Conservation (phyloP, 768 basidiomycete species). For the Coprinopsis cinerea region DNA sequence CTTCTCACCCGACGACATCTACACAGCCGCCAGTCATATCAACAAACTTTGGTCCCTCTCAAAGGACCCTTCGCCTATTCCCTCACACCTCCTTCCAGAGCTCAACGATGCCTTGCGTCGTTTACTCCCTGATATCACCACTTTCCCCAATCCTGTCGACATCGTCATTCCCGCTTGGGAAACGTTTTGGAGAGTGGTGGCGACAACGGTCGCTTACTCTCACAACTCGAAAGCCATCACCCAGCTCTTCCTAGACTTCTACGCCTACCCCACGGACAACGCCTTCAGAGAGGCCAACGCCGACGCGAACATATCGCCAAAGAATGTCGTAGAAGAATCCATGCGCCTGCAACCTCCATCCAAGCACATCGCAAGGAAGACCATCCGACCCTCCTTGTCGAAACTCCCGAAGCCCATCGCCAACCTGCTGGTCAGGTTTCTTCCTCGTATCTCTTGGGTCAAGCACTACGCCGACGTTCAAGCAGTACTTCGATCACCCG, state of each 20-base stretch:
- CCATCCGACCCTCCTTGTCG: slow-evolving; percentile 1
- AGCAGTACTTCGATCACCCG: slow-evolving; percentile 24
- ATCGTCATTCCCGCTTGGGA: slow-evolving; percentile 57
- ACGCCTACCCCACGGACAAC: slow-evolving; percentile 21
- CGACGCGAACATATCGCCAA: slow-evolving; percentile 21
- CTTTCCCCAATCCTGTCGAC: slow-evolving; percentile 38
- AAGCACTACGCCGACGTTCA: slow-evolving; percentile 31
- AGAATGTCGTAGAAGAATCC: slow-evolving; percentile 35
- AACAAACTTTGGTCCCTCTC: slow-evolving; percentile 43
- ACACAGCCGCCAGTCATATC: slow-evolving; percentile 33
- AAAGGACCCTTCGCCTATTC: slow-evolving; percentile 28
- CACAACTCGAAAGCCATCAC: slow-evolving; percentile 19
- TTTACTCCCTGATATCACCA: slow-evolving; percentile 32
- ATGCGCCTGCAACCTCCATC: slow-evolving; percentile 50
- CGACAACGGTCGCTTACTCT: slow-evolving; percentile 34
- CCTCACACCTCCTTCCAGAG: slow-evolving; percentile 23
- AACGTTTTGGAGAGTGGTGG: slow-evolving; percentile 56
- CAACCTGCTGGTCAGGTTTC: not conserved
- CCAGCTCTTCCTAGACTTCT: slow-evolving; percentile 31
- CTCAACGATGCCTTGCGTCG: slow-evolving; percentile 31
- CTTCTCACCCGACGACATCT: slow-evolving; percentile 28
- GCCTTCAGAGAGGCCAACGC: slow-evolving; percentile 22
- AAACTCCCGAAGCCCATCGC: slow-evolving; percentile 4
- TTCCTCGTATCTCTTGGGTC: not conserved
- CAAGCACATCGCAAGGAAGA: slow-evolving; percentile 34